Conservation (phyloP, 2,329 filamentous ascomycete species). For the Akanthomyces dipterigenus region DNA sequence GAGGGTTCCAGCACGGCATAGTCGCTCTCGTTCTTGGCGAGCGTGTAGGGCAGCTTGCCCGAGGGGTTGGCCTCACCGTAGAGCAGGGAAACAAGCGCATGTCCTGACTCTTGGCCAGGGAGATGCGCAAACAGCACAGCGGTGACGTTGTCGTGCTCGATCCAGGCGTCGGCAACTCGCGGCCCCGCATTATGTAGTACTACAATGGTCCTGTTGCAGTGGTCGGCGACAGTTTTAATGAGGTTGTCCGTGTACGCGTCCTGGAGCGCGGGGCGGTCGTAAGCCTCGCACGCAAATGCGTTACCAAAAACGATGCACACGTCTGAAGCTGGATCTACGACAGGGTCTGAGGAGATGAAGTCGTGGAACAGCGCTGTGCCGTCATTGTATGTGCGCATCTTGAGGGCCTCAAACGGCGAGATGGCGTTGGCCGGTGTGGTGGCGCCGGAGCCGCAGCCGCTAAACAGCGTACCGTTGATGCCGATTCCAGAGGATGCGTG, state of each 20-base stretch:
- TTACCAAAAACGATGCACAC: slow-evolving; percentile 65
- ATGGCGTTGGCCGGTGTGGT: slow-evolving; percentile 40
- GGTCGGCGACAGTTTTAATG: slow-evolving; percentile 48
- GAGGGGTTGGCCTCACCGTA: slow-evolving; percentile 52
- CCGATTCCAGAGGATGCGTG: slow-evolving; percentile 36
- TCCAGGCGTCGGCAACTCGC: slow-evolving; percentile 53
- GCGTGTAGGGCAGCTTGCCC: slow-evolving; percentile 55
- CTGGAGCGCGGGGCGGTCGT: slow-evolving; percentile 51
- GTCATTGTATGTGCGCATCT: slow-evolving; percentile 45
- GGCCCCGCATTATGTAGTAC: slow-evolving; percentile 59
- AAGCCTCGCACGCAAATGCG: slow-evolving; percentile 66
- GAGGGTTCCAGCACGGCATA: slow-evolving; percentile 41
- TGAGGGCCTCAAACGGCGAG: slow-evolving; percentile 49
- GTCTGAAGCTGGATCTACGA: slow-evolving; percentile 45
- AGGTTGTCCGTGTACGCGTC: slow-evolving; percentile 60
- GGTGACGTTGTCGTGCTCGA: slow-evolving; percentile 58
- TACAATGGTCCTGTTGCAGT: slow-evolving; percentile 57
- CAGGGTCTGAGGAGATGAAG: slow-evolving; percentile 40
- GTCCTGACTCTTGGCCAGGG: slow-evolving; percentile 57
- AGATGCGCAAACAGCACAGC: slow-evolving; percentile 58
- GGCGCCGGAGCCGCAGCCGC: slow-evolving; percentile 42
- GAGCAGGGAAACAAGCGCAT: slow-evolving; percentile 46
- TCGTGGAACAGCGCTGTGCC: slow-evolving; percentile 55
- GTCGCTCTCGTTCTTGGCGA: slow-evolving; percentile 49
- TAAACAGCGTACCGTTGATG: slow-evolving; percentile 32